These are phyloP conservation scores for Noccaea caerulescens DNA, from an alignment of 345 rosid genomes.

Conservation along the genomic window DNA sequence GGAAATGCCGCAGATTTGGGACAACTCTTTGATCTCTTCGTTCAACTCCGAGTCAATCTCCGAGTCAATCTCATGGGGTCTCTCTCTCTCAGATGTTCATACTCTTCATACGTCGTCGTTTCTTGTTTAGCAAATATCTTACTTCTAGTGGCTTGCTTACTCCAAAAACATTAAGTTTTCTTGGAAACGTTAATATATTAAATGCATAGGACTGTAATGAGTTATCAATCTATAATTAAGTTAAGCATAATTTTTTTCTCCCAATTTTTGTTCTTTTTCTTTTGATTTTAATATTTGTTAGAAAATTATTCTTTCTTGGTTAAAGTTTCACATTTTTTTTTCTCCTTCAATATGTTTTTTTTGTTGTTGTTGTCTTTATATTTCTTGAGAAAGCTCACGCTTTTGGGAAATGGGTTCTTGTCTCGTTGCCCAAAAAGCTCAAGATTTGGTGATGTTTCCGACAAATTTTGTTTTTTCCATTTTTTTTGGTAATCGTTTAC, in stretches of 20 bases:
- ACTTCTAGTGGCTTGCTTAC: background rate
- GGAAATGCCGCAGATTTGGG: slow-evolving; percentile 99
- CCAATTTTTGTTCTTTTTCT: background rate
- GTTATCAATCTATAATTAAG: slow-evolving; percentile 2
- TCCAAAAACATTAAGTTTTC: background rate
- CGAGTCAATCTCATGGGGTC: slow-evolving; percentile 97
- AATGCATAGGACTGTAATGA: background rate
- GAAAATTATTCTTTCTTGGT: background rate
- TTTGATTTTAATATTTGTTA: background rate
- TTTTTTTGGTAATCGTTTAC: slow-evolving; percentile 8
- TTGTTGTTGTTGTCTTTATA: slow-evolving; percentile 1
- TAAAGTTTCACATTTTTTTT: slow-evolving; percentile 24
- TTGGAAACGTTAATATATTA: slow-evolving; percentile 7
- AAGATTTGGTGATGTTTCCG: slow-evolving; percentile 44
- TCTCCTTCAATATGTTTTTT: background rate
- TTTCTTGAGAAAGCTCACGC: slow-evolving; percentile 42
- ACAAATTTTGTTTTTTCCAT: slow-evolving; percentile 25
- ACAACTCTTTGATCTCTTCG: slow-evolving; percentile 96
- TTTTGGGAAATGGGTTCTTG: slow-evolving; percentile 43
- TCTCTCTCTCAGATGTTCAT: slow-evolving; percentile 30
- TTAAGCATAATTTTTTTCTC: background rate
- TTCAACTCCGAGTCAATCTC: slow-evolving; percentile 96
- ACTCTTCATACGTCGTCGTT: slow-evolving; percentile 6
- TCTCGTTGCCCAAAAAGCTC: slow-evolving; percentile 45
- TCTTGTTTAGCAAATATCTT: background rate